Base-by-base conservation (phyloP, 2,329 filamentous ascomycete genomes). In the Xylariaceae sp. region DNA sequence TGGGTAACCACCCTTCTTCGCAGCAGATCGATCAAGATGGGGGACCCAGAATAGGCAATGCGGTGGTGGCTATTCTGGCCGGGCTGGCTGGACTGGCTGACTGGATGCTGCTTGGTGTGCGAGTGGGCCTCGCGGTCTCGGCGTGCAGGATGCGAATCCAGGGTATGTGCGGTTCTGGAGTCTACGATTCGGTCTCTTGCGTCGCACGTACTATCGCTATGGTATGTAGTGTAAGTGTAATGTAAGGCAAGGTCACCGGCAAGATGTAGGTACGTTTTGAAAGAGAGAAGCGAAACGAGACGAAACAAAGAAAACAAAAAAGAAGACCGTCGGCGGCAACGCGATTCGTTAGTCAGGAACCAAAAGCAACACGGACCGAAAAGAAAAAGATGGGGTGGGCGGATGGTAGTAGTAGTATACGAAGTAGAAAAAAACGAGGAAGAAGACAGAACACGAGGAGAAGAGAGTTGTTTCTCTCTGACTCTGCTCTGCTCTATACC, bases 61-160 rank as follows among this genome's bases (percentile, higher is more conserved):
- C 45, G n/a, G 45, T 48, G 5, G 45, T 30, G 23, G 23, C 23
- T 30, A 30, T 30, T 30, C 23, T 30, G 23, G 23, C 23, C 23
- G 23, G 23, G 23, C 23, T 18, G 18, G 7, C n/a, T 17, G 18
- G 17, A 10, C 15, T 49, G 47, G 42, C 42, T 49, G 47, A 18
- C 47, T 49, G 47, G 45, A 6, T 61, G 59, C 55, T 9, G 56
- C 61, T 53, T 42, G 55, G 55, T 59, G 61, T 53, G 51, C 10
- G 51, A 48, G 62, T 62, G 57, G 59, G 48, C 51, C 56, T 59
- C 55, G 55, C 51, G 55, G 57, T 30, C 55, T 62, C 51, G 59
- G 60, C 57, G 30, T 64, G 57, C 62, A 62, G 60, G 57, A 56
- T 39, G 54, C 51, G 52, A 52, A 59, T 61, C 58, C 61, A 59